Evolutionary conservation across 1,139 yeast species (phyloP).

Genomic region (Lodderomyces parapsilosis): DNA sequence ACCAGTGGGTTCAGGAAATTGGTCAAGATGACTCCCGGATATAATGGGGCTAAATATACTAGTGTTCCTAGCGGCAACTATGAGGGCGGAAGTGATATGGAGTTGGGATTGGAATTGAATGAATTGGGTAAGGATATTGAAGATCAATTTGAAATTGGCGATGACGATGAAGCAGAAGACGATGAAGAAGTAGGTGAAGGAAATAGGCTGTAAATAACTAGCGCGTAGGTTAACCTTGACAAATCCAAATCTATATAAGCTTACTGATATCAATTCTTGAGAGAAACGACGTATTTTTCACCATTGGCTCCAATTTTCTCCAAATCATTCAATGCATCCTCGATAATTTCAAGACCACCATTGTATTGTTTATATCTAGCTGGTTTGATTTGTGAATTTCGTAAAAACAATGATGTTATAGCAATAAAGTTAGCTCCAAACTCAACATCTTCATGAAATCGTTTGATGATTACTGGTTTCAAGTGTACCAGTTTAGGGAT

Average conservation of each 20-base stretch:
- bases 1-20: constrained; percentile 10
- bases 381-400: constrained; percentile 25
- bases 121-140: constrained; percentile 7
- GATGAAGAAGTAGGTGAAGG: constrained; percentile 3
- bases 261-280: constrained; percentile 7
- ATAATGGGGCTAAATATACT: constrained; percentile 11
- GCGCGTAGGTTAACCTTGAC: not conserved
- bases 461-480: constrained; percentile 35
- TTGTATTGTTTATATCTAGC: constrained; percentile 33
- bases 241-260: not conserved
- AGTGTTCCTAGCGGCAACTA: constrained; percentile 4
- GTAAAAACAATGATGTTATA: constrained; percentile 29
- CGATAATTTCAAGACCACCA: constrained; percentile 33
- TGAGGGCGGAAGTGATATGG: constrained; percentile 7
- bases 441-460: constrained; percentile 41
- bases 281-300: constrained; percentile 38
- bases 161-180: constrained; percentile 15
- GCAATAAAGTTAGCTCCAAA: constrained; percentile 36
- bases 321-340: constrained; percentile 34
- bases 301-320: constrained; percentile 42
- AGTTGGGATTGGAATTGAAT: constrained; percentile 12
- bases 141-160: constrained; percentile 19
- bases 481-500: constrained; percentile 20
- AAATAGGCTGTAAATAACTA: not conserved
- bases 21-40: constrained; percentile 10